A percentile compares a stretch with the other conserved stretches of the same genome.
These are phyloP conservation scores for Phytophthora sojae DNA, from an alignment of 352 stramenopile species.

Conservation along the genomic window DNA sequence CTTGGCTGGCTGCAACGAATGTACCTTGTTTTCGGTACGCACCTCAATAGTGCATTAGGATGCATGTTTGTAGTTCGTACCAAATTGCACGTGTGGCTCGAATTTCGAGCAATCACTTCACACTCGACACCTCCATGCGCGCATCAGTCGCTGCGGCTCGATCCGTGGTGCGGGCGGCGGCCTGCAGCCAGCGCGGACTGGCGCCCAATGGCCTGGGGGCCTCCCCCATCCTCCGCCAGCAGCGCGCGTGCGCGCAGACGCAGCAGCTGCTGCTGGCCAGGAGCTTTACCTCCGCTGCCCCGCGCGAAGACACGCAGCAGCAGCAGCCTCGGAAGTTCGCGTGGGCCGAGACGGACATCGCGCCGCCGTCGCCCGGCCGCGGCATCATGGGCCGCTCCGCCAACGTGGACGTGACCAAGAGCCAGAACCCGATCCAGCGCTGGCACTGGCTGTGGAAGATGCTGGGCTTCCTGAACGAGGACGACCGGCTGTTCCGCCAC, in stretches of 20 bases:
- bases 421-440: constrained; percentile 62
- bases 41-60: too few relatives aligned
- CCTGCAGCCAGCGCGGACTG: constrained; percentile 21
- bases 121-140: constrained; percentile 16
- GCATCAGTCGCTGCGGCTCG: constrained; percentile 11
- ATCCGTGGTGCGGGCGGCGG: constrained; percentile 12
- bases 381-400: constrained; percentile 73
- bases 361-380: constrained; percentile 77
- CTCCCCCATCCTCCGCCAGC: constrained; percentile 21
- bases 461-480: constrained; percentile 89
- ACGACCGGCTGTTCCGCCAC: constrained; percentile 77
- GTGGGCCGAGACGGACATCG: constrained; percentile 83
- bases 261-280: constrained; percentile 14
- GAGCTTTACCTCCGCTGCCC: constrained; percentile 20
- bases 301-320: constrained; percentile 12
- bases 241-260: not conserved
- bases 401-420: constrained; percentile 87
- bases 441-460: constrained; percentile 88
- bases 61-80: too few relatives aligned
- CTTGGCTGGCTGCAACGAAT: constrained; percentile 25
- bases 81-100: constrained; percentile 7
- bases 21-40: not conserved
- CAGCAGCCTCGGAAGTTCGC: constrained; percentile 49
- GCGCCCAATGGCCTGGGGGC: constrained; percentile 1
- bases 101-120: not conserved